Evolutionary conservation across 441 rosid species (phyloP).

Genomic region (Syzygium malaccense): DNA sequence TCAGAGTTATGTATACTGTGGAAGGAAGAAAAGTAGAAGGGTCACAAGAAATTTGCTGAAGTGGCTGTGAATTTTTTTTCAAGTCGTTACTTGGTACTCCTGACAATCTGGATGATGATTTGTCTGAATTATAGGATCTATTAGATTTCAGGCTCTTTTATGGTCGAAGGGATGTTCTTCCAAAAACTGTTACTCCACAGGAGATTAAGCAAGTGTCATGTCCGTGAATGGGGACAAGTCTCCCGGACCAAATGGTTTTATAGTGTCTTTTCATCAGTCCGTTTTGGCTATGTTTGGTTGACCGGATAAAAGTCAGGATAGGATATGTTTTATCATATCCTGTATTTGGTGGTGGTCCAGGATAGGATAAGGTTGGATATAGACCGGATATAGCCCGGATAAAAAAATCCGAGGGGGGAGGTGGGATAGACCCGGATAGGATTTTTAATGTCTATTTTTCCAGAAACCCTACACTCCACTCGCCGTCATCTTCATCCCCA

Average conservation of each 20-base stretch:
- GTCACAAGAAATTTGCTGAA: background rate
- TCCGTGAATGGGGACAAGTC: background rate
- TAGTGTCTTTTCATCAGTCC: background rate
- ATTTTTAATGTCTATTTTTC: too few species aligned
- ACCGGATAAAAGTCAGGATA: too few species aligned
- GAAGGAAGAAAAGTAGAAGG: background rate
- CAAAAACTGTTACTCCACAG: background rate
- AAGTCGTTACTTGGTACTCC: background rate
- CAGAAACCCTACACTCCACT: too few species aligned
- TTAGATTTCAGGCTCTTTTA: background rate
- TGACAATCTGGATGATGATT: background rate
- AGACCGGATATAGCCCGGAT: too few species aligned
- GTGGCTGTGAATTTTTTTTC: background rate
- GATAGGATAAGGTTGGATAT: too few species aligned
- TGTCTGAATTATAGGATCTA: background rate
- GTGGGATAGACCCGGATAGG: too few species aligned
- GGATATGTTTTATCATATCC: too few species aligned
- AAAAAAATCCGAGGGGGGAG: too few species aligned
- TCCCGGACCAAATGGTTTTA: background rate
- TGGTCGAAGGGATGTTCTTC: background rate
- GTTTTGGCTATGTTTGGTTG: too few species aligned
- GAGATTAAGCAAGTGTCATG: background rate
- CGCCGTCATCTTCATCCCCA: too few species aligned
- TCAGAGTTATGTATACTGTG: background rate
- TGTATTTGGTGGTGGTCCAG: too few species aligned